These are phyloP conservation scores for Narthecium ossifragum DNA, from an alignment of 106 monocot genomes.

Conservation along the genomic window DNA sequence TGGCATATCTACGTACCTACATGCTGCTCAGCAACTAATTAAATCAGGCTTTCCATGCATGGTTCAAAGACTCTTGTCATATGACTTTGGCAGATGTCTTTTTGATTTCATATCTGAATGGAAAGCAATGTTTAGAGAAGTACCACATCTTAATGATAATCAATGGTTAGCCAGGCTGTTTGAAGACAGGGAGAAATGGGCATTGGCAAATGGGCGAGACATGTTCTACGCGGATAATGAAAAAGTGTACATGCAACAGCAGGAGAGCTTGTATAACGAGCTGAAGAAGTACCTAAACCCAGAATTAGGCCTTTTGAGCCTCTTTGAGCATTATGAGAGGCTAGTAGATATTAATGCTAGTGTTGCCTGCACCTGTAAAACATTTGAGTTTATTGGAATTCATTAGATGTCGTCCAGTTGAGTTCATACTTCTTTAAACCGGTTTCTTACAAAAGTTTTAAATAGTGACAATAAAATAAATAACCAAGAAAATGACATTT, in stretches of 20 bases:
- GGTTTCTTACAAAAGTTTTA: too few species aligned
- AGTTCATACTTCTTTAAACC: too few species aligned
- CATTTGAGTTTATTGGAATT: constrained; percentile 65
- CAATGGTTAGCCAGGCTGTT: constrained; percentile 55
- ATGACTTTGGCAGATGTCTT: constrained; percentile 47
- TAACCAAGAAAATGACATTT: too few species aligned
- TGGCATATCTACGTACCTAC: constrained; percentile 78
- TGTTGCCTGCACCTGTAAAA: constrained; percentile 54
- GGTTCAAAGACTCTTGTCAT: constrained; percentile 55
- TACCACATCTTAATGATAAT: constrained; percentile 73
- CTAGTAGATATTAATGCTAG: constrained; percentile 33
- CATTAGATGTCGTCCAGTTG: constrained; percentile 60
- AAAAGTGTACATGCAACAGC: constrained; percentile 37
- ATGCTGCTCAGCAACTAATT: constrained; percentile 53
- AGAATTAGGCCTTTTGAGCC: constrained; percentile 34
- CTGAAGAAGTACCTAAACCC: constrained; percentile 46
- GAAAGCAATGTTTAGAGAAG: constrained; percentile 47
- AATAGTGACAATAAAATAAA: too few species aligned
- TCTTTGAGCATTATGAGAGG: constrained; percentile 48
- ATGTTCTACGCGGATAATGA: constrained; percentile 61
- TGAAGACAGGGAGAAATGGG: constrained; percentile 57
- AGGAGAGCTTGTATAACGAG: constrained; percentile 45
- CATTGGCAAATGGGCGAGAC: constrained; percentile 45
- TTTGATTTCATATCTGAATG: constrained; percentile 62
- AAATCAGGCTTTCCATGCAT: constrained; percentile 53